Percentiles rank a stretch among this genome's conserved stretches.
phyloP scores from a whole-genome alignment of 768 basidiomycete genomes.

The Candolleomyces efflorescens region DNA sequence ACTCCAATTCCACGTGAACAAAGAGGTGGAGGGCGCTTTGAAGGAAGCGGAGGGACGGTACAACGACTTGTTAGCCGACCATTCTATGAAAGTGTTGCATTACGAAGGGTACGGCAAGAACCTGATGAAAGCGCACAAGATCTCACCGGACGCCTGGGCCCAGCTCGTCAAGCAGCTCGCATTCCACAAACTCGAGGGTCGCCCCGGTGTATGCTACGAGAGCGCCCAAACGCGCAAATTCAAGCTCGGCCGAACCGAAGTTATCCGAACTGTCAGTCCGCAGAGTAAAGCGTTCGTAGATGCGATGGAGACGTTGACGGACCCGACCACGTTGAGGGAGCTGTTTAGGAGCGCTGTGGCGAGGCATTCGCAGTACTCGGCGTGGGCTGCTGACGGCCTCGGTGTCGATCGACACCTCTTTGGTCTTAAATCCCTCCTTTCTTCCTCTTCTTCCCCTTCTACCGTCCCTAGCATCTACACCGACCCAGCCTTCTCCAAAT shows the following conservation, averaged over 20 bases:
- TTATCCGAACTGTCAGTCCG: slow-evolving; percentile 79
- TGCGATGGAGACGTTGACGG: slow-evolving; percentile 65
- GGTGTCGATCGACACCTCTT: slow-evolving; percentile 96
- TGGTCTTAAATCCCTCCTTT: slow-evolving; percentile 71
- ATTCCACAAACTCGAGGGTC: slow-evolving; percentile 77
- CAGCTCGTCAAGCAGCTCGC: slow-evolving; percentile 97
- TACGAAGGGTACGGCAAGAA: slow-evolving; percentile 89
- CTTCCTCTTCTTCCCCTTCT: slow-evolving; percentile 46
- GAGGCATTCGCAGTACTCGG: slow-evolving; percentile 84
- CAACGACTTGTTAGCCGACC: slow-evolving; percentile 67
- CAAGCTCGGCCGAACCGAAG: slow-evolving; percentile 89
- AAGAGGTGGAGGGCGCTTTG: slow-evolving; percentile 47
- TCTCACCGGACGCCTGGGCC: slow-evolving; percentile 91
- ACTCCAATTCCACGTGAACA: slow-evolving; percentile 66
- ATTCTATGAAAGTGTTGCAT: slow-evolving; percentile 81
- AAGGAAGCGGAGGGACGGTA: slow-evolving; percentile 60
- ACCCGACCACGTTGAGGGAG: slow-evolving; percentile 44
- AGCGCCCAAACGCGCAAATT: slow-evolving; percentile 92
- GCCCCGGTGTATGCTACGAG: slow-evolving; percentile 87
- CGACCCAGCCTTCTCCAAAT: slow-evolving; percentile 65
- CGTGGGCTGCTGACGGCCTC: slow-evolving; percentile 90
- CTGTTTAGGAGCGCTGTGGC: slow-evolving; percentile 73
- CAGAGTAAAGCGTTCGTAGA: slow-evolving; percentile 86
- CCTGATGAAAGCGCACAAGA: slow-evolving; percentile 74
- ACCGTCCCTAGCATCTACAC: slow-evolving; percentile 66